These are phyloP conservation scores for Mortierella sp. DNA, from an alignment of 371 early-diverging fungal genomes.

Conservation along the genomic window DNA sequence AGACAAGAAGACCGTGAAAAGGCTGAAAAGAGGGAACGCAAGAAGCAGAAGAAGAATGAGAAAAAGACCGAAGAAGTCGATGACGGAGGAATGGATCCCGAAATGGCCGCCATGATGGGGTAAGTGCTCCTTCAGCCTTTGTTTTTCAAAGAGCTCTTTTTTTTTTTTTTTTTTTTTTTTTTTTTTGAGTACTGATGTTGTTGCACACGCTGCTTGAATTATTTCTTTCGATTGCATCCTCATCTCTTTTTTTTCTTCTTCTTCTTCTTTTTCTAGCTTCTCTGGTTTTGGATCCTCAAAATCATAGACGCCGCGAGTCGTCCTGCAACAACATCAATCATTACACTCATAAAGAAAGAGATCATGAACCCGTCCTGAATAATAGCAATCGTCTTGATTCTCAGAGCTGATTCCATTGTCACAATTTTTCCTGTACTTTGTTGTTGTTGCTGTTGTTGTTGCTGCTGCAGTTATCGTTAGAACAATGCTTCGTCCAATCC, in stretches of 20 bases:
- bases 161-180: background rate
- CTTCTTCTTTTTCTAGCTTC: constrained; percentile 18
- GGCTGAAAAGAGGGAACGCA: constrained; percentile 54
- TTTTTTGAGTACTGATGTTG: background rate
- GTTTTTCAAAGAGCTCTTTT: too few species aligned
- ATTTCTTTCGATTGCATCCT: too few species aligned
- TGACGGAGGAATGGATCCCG: constrained; percentile 52
- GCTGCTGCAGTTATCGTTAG: too few species aligned
- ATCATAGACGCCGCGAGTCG: constrained; percentile 10
- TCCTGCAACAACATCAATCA: background rate
- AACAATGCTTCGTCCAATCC: too few species aligned
- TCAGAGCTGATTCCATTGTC: too few species aligned
- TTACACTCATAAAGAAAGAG: too few species aligned
- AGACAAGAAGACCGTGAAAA: constrained; percentile 64
- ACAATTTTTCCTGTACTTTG: too few species aligned
- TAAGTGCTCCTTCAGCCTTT: constrained; percentile 3
- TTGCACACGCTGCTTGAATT: too few species aligned
- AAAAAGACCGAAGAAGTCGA: constrained; percentile 33
- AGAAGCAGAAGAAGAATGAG: constrained; percentile 56
- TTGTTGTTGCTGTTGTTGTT: too few species aligned
- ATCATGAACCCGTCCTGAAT: too few species aligned
- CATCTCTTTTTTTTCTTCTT: background rate
- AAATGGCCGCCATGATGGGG: constrained; percentile 58
- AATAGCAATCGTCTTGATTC: too few species aligned
- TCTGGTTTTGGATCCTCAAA: constrained; percentile 54